These are phyloP conservation scores for Trichosporon inkin DNA, from an alignment of 1,284 basidiomycete species.

Conservation along the genomic window DNA sequence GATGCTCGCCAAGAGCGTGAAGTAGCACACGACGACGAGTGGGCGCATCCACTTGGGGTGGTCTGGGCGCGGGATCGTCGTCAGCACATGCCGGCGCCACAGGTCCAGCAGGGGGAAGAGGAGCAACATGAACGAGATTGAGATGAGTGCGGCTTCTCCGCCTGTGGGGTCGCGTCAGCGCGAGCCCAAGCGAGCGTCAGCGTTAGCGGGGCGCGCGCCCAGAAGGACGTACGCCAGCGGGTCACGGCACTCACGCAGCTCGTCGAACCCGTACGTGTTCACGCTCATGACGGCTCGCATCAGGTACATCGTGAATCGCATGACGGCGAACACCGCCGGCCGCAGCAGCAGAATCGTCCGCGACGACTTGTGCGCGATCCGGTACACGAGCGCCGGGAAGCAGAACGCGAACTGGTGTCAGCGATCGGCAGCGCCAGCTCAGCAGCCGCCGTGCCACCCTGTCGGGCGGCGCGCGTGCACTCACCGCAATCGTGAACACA, in stretches of 20 bases:
- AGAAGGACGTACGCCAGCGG: not conserved
- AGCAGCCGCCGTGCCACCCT: too few relatives aligned
- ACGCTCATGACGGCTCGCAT: conserved; percentile 35
- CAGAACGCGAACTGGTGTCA: conserved; percentile 26
- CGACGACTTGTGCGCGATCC: conserved; percentile 15
- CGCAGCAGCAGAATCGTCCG: conserved; percentile 30
- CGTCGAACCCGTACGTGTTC: conserved; percentile 21
- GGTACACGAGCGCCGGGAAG: conserved; percentile 27
- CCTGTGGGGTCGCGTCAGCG: not conserved
- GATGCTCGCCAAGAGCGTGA: conserved; percentile 27
- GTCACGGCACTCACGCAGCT: conserved; percentile 21
- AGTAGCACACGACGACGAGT: not conserved
- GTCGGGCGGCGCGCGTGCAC: conserved; percentile 11
- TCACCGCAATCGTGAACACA: conserved; percentile 32
- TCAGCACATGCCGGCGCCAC: conserved; percentile 28
- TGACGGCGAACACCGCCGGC: conserved; percentile 29
- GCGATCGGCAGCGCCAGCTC: too few relatives aligned
- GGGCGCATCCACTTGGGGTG: conserved; percentile 12
- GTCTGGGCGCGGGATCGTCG: conserved; percentile 3
- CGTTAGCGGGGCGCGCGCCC: not conserved
- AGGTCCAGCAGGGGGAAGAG: conserved; percentile 31
- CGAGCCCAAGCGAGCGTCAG: too few relatives aligned
- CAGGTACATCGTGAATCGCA: conserved; percentile 27
- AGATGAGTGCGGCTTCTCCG: conserved; percentile 35
- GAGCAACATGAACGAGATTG: conserved; percentile 34